phyloP scores from a whole-genome alignment of 768 basidiomycete species.

The Leccinum broughii region DNA sequence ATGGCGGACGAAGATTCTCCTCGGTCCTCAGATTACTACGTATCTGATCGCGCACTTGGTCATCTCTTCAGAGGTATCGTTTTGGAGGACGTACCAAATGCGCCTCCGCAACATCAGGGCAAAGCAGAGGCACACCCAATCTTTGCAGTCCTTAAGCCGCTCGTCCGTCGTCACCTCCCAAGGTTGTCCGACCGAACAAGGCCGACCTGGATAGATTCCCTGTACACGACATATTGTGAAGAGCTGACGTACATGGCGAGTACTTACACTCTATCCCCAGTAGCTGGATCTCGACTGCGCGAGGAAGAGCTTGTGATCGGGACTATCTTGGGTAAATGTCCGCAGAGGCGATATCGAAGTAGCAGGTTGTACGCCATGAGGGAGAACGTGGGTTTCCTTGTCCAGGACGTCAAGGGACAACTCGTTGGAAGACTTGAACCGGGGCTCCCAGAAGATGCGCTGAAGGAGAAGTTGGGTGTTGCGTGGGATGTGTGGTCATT shows the following conservation, averaged over 20 bases:
- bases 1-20: constrained; percentile 55
- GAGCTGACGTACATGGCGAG: constrained; percentile 71
- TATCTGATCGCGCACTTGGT: constrained; percentile 70
- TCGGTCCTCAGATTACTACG: constrained; percentile 65
- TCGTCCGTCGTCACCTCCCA: constrained; percentile 24
- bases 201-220: constrained; percentile 16
- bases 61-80: constrained; percentile 64
- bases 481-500: constrained; percentile 71
- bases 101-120: constrained; percentile 9
- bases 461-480: constrained; percentile 43
- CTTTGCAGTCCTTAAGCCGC: constrained; percentile 17
- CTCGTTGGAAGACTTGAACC: constrained; percentile 30
- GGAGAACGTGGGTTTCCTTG: constrained; percentile 52
- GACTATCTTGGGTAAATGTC: constrained; percentile 70
- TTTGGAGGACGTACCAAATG: constrained; percentile 38
- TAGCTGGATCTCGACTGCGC: constrained; percentile 52
- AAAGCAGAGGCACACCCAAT: constrained; percentile 36
- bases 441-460: constrained; percentile 26
- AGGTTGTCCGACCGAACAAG: background rate
- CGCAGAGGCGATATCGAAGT: constrained; percentile 58
- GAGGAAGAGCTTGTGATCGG: constrained; percentile 79
- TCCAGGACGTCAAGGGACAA: constrained; percentile 47
- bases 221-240: constrained; percentile 46
- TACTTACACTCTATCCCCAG: constrained; percentile 64
- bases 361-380: constrained; percentile 65